phyloP scores from a whole-genome alignment of 2,329 filamentous ascomycete species.

The Ceratocystis albifundus region DNA sequence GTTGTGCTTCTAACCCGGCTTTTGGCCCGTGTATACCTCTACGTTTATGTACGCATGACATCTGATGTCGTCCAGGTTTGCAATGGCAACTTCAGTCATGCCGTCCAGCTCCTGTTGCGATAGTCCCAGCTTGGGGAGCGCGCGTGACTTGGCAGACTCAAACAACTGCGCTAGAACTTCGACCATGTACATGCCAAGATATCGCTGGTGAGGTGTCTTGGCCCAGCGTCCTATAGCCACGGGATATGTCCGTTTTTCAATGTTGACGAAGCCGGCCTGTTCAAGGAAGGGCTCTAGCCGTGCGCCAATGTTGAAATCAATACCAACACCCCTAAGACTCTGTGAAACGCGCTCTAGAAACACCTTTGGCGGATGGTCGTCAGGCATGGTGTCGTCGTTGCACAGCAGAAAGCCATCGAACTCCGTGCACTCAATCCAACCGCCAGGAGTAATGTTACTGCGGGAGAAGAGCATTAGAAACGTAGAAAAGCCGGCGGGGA shows the following conservation, averaged over 20 bases:
- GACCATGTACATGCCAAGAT: conserved; percentile 37
- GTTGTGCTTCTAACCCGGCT: conserved; percentile 26
- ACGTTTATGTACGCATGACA: conserved; percentile 37
- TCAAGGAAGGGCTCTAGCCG: conserved; percentile 32
- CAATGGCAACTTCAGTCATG: conserved; percentile 29
- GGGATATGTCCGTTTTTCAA: conserved; percentile 31
- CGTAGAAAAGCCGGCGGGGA: too few relatives aligned
- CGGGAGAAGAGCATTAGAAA: neutral
- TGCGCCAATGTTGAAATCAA: conserved; percentile 31
- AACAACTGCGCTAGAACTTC: conserved; percentile 35
- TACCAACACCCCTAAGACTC: conserved; percentile 32
- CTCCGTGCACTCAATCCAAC: conserved; percentile 43
- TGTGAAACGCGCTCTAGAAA: conserved; percentile 30
- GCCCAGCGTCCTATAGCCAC: conserved; percentile 39
- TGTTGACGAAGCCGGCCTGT: conserved; percentile 36
- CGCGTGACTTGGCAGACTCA: conserved; percentile 32
- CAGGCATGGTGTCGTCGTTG: conserved; percentile 36
- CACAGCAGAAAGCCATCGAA: conserved; percentile 34
- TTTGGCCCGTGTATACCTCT: conserved; percentile 37
- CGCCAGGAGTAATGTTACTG: conserved; percentile 32
- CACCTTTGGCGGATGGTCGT: conserved; percentile 32
- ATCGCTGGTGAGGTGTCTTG: conserved; percentile 28
- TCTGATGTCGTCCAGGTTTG: conserved; percentile 29
- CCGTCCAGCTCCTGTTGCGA: conserved; percentile 26
- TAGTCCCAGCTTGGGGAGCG: conserved; percentile 33